phyloP scores from a whole-genome alignment of 2,329 filamentous ascomycete genomes.

The Aspergillus bombycis region DNA sequence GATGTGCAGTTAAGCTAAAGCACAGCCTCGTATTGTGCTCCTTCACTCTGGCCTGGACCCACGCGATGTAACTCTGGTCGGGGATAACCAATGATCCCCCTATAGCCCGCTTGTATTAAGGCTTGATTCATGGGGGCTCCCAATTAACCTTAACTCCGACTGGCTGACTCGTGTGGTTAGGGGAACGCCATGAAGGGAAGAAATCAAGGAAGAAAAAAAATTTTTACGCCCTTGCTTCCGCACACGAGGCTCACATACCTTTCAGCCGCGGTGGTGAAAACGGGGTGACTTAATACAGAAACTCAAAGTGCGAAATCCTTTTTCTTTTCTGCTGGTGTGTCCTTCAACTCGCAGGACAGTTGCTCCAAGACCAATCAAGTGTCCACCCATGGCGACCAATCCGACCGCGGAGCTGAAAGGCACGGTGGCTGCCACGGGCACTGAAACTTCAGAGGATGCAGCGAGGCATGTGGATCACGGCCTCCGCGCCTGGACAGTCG shows the following conservation, averaged over 20 bases:
- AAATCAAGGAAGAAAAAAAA: too few species aligned
- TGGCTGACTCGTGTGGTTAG: not conserved
- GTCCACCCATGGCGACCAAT: not conserved
- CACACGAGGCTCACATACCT: not conserved
- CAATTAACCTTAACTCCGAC: not conserved
- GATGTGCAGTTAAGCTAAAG: not conserved
- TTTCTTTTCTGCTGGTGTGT: not conserved
- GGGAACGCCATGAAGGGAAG: too few species aligned
- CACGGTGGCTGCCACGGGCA: not conserved
- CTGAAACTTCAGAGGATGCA: not conserved
- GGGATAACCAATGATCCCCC: not conserved
- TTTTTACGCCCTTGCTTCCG: not conserved
- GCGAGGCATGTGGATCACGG: slow-evolving; percentile 13
- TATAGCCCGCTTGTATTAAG: not conserved
- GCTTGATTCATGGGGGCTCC: not conserved
- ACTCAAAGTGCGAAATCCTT: not conserved
- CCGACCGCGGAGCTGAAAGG: not conserved
- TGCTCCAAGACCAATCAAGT: not conserved
- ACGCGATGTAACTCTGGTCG: not conserved
- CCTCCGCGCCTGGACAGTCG: slow-evolving; percentile 57
- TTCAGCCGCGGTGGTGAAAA: not conserved
- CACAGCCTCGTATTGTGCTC: not conserved
- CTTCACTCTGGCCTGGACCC: not conserved
- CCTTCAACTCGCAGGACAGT: not conserved
- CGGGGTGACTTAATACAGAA: not conserved